Base-by-base conservation (phyloP, 805 yeast genomes). In the Lipomyces oligophaga region DNA sequence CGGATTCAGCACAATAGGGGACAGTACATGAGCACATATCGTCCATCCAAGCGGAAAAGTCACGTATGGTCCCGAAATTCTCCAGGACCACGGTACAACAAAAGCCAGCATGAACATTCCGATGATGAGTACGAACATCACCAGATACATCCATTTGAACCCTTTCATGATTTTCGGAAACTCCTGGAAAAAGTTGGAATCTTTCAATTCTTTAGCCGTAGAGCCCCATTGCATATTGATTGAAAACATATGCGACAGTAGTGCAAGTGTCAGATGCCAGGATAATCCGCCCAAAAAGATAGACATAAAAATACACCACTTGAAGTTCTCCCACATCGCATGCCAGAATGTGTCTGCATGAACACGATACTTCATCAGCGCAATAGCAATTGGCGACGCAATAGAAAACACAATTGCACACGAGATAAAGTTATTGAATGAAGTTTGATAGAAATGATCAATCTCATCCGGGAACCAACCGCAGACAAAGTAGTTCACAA, bases 161-260 rank as follows among this genome's bases (percentile, higher is more conserved):
- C 42, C 37, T 27, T 34, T 32, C 30, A 41, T 27, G n/a, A 46
- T 46, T 43, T 41, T 40, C 1, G 45, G 45, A 15, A 41, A 41
- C 35, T 46, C 50, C 2, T 20, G 20, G 34, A 46, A 46, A 33
- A 46, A 46, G 21, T 46, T 46, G 11, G 50, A 46, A 3, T n/a
- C 34, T 13, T 45, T 45, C 16, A 45, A 34, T 21, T 46, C 50
- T 19, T 41, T 41, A 10, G 50, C 50, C 8, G 50, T 46, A n/a
- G 50, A 45, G 18, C 50, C 50, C 50, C 50, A 46, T 15, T 30
- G 33, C 45, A 46, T 41, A 36, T 46, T 41, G 13, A 45, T 13
- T 16, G 32, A 13, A 16, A 46, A 22, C 46, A 46, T 35, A 28
- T 46, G 50, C 15, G 42, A 40, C 32, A 46, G 31, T 13, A 46